Evolutionary conservation across 2,329 filamentous ascomycete genomes (phyloP).

Genomic region (Beauveria sp.): DNA sequence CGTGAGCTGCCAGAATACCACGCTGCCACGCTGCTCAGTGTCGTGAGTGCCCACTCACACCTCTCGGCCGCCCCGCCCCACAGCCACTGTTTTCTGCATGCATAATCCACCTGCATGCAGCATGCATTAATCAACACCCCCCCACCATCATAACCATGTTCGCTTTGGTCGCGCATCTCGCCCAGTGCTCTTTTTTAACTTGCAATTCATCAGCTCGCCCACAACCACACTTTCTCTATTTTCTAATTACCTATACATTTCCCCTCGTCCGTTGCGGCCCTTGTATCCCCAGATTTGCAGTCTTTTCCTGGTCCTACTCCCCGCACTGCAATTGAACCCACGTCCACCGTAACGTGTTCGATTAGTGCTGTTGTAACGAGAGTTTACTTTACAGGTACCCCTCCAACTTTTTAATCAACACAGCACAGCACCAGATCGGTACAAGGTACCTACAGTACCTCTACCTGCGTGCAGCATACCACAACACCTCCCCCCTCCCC

Average conservation of each 20-base stretch:
- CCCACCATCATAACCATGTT: neutral
- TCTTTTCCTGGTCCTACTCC: neutral
- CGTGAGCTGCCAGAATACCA: neutral
- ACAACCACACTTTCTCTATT: neutral
- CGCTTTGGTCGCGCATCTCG: slow-evolving; percentile 2
- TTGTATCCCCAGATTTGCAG: neutral
- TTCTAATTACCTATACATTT: neutral
- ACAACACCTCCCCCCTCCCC: neutral
- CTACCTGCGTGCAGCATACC: neutral
- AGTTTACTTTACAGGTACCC: neutral
- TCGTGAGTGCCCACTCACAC: neutral
- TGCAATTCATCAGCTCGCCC: neutral
- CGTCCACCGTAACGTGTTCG: neutral
- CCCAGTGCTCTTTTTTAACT: neutral
- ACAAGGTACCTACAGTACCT: too few species aligned
- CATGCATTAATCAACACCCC: neutral
- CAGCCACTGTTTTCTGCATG: neutral
- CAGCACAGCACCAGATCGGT: neutral
- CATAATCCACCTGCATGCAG: neutral
- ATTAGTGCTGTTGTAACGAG: neutral
- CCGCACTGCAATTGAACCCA: neutral
- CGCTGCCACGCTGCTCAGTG: neutral
- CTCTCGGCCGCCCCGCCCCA: neutral
- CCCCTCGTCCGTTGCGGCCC: neutral
- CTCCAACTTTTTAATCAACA: neutral